phyloP scores from a whole-genome alignment of 805 yeast species.

The Hanseniaspora guilliermondii region DNA sequence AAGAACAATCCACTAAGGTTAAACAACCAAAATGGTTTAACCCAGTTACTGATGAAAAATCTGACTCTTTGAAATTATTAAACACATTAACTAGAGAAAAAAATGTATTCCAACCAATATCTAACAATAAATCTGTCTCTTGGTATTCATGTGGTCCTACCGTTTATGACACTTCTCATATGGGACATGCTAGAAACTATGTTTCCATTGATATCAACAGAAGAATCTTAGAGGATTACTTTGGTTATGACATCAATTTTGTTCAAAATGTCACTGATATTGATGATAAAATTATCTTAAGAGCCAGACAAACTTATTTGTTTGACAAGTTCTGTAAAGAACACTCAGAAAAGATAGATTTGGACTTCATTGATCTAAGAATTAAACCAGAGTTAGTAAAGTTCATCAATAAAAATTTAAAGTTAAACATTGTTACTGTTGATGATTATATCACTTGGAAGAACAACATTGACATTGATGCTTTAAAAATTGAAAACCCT shows the following conservation, averaged over 20 bases:
- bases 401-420: conserved; percentile 46
- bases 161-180: conserved; percentile 87
- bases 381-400: conserved; percentile 33
- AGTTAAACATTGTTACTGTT: conserved; percentile 25
- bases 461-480: conserved; percentile 35
- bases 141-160: conserved; percentile 99
- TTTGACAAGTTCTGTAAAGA: conserved; percentile 46
- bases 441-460: conserved; percentile 43
- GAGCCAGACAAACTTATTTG: conserved; percentile 81
- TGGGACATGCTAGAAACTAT: conserved; percentile 98
- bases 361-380: conserved; percentile 29
- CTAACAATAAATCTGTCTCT: conserved; percentile 47
- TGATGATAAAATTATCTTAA: conserved; percentile 88
- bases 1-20: conserved; percentile 20
- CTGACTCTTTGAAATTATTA: conserved; percentile 45
- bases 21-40: conserved; percentile 43
- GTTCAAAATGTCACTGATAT: conserved; percentile 98
- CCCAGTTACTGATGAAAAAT: conserved; percentile 24
- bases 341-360: conserved; percentile 21
- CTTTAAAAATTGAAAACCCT: conserved; percentile 48
- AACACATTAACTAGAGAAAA: conserved; percentile 77
- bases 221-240: conserved; percentile 76
- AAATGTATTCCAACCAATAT: conserved; percentile 61
- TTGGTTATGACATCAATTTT: conserved; percentile 76
- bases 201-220: conserved; percentile 90